Evolutionary conservation across 169 alveolate species (phyloP).

Genomic region (Neospora caninum): DNA sequence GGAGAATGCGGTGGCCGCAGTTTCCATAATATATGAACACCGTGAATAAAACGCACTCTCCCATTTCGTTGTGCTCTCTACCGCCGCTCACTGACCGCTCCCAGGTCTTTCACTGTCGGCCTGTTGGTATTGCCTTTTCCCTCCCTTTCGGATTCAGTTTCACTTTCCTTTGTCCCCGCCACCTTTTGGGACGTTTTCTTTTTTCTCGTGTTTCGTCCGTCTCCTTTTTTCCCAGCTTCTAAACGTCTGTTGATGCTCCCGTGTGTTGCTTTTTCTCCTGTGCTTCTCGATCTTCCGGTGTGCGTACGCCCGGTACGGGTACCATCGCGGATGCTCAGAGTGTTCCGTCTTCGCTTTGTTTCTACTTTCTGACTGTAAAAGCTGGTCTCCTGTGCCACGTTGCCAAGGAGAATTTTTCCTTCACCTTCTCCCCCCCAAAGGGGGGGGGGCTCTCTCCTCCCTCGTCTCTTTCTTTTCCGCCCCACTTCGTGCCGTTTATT

Average conservation of each 20-base stretch:
- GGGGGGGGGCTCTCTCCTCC: neutral
- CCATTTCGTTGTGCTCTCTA: neutral
- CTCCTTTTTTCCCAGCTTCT: neutral
- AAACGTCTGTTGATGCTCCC: neutral
- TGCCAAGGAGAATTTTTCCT: neutral
- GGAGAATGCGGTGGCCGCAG: constrained; percentile 4
- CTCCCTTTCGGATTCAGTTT: neutral
- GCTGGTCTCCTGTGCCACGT: neutral
- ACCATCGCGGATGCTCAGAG: neutral
- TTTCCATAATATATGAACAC: too few relatives aligned
- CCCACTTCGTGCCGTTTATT: neutral
- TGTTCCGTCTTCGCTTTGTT: neutral
- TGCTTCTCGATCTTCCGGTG: neutral
- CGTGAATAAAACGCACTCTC: neutral
- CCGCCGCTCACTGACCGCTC: constrained; percentile 8
- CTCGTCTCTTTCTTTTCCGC: constrained; percentile 27
- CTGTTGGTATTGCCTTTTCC: neutral
- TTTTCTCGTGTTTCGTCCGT: neutral
- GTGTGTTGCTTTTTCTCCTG: neutral
- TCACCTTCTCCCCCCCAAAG: constrained; percentile 22
- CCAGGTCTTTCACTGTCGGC: neutral
- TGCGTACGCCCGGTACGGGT: neutral
- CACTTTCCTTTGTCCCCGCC: neutral
- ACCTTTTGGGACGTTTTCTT: neutral
- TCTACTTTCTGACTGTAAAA: neutral